A percentile compares a stretch with the other conserved stretches of the same genome.
These are phyloP conservation scores for Botryotinia globosa DNA, from an alignment of 2,329 filamentous ascomycete species.

Conservation along the genomic window DNA sequence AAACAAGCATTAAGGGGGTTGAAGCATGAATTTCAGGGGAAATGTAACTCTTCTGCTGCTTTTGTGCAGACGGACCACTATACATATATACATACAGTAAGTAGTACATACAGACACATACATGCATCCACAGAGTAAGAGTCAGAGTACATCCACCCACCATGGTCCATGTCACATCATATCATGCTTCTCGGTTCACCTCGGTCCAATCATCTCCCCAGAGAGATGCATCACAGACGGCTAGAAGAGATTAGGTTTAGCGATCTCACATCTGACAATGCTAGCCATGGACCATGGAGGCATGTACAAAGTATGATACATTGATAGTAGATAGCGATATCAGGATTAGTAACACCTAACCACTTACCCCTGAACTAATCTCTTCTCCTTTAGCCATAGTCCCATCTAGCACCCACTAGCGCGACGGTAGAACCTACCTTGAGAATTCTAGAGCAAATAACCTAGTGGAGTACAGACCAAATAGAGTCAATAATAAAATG, in stretches of 20 bases:
- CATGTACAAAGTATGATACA: background rate
- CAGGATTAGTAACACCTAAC: background rate
- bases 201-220: background rate
- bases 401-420: background rate
- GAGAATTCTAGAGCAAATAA: background rate
- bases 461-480: background rate
- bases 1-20: background rate
- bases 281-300: background rate
- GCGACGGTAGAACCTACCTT: background rate
- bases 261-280: background rate
- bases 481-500: background rate
- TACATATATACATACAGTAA: too few species aligned
- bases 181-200: background rate
- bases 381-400: background rate
- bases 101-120: background rate
- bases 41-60: background rate
- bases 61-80: background rate
- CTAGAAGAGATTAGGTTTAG: conserved; percentile 3
- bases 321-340: background rate
- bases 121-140: background rate
- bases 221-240: background rate
- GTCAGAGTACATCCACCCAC: background rate
- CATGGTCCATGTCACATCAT: background rate
- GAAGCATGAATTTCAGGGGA: conserved; percentile 11
- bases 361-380: background rate